Evolutionary conservation across 768 basidiomycete genomes (phyloP), one percentile per base, ranked within the genome.

Genomic region (Saitozyma sp.): DNA sequence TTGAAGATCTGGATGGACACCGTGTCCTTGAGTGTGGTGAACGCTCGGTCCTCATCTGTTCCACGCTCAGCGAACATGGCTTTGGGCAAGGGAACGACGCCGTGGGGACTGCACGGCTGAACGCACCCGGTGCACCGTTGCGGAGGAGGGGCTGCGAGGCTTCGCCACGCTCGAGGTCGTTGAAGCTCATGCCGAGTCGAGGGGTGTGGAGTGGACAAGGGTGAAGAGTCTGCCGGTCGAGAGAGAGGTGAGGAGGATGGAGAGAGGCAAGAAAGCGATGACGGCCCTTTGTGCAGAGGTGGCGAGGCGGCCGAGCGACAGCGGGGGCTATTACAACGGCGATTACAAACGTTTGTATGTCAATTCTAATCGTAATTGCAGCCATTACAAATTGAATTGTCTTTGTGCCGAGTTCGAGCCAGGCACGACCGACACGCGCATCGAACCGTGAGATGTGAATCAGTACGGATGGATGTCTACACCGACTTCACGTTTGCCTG

Each of bases 1-100:
- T 98, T 98, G 88, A 98, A 97, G 61, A 95, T 91, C 78, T 98
- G 94, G 7, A 98, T 84, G 0, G 75, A 75, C 6, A 79, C 73
- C 37, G 69, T 63, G 56, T 78, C 74, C 58, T 78, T 92, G 14
- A 94, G 82, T 40, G 82, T 83, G 9, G 84, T 81, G 78, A 95
- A 97, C 4, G 88, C 84, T 8, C 86, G 84, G 79, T 93, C 91
- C 75, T 90, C 69, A 48, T 75, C 78, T 78, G 5, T 8, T 4
- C 14, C 43, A 29, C 20, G 40, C 17, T 49, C 52, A 40, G 51
- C 50, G 57, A 52, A 17, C 49, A 14, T 13, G 6, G 20, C 8
- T 39, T 46, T 5, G 45, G 45, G 29, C 43, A 42, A 55, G 40
- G 17, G 4, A 46, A 5, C 8, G 37, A 38, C 29, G 37, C 13